Evolutionary conservation across 768 basidiomycete genomes (phyloP), one percentile per base, ranked within the genome.

Genomic region (Strobilomyces confusus): DNA sequence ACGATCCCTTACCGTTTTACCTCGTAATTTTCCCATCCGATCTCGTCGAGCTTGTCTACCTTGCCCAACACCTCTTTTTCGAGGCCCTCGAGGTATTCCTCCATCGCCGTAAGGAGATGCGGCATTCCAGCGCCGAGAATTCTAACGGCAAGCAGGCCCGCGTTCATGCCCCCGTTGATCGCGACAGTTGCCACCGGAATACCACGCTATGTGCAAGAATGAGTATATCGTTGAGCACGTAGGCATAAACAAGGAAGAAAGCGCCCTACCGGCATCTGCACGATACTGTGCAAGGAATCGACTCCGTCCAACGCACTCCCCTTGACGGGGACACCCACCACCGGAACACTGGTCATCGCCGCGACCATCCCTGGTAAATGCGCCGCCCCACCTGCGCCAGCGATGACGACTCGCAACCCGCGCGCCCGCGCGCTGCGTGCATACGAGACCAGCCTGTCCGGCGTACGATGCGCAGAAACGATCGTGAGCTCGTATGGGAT

Each of bases 331-430:
- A 99, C 97, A 13, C 97, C 95, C 30, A 99, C 82, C 0, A 99
- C 92, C 0, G 97, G 95, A 48, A 98, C 68, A 2, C 84, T 77
- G 0, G 94, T 95, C 87, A 97, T 85, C 19, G 91, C 87, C 5
- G 95, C 97, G 1, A 98, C 92, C 97, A 99, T 99, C 0, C 97
- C 97, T 0, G 97, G 97, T 2, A 99, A 73, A 73, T 99, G 97
- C 5, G 95, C 97, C 1, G 97, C 95, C 0, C 97, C 97, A n/a
- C 97, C 97, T 7, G 97, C 97, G 7, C 95, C 95, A 2, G 95
- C 95, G 40, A 99, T 87, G 69, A 99, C 83, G 5, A 80, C 81
- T 43, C 87, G 73, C 38, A 89, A 59, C 3, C 89, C 89, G 5
- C 87, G 75, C 17, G 77, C 68, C 1, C 79, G 76, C 0, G 94